A percentile compares a stretch with the other conserved stretches of the same genome.
Conservation (phyloP, 495 filamentous ascomycete genomes). For the Penicillium arizonense region DNA sequence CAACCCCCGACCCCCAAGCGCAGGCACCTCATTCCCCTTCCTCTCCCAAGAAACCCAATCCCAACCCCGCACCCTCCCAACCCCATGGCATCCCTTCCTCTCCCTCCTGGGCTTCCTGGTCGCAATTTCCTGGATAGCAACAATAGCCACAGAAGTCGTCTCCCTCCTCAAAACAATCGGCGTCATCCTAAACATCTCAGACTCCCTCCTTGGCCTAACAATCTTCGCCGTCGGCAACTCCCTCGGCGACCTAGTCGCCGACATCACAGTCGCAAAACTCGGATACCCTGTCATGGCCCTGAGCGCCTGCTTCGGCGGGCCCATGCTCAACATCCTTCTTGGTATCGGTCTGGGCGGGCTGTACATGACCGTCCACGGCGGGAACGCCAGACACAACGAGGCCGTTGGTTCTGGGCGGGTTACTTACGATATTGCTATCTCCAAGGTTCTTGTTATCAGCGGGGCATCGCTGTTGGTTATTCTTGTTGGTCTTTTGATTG, state of each 20-base stretch:
- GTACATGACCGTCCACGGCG: conserved; percentile 67
- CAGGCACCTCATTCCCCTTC: not conserved
- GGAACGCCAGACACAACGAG: conserved; percentile 16
- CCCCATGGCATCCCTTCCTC: conserved; percentile 66
- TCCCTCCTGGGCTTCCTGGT: conserved; percentile 92
- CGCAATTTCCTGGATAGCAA: conserved; percentile 91
- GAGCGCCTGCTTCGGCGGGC: conserved; percentile 90
- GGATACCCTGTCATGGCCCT: conserved; percentile 98
- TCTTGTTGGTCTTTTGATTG: conserved; percentile 71
- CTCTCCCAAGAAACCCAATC: not conserved
- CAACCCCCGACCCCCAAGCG: conserved; percentile 9
- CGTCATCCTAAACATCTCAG: conserved; percentile 87
- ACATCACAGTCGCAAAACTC: conserved; percentile 88
- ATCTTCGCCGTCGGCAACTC: conserved; percentile 97
- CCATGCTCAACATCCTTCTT: conserved; percentile 95
- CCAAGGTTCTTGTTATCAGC: conserved; percentile 77
- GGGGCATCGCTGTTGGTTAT: conserved; percentile 79
- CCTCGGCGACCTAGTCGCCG: conserved; percentile 89
- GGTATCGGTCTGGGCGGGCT: conserved; percentile 87
- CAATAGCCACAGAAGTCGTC: conserved; percentile 94
- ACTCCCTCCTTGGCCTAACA: conserved; percentile 93
- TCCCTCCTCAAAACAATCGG: conserved; percentile 92
- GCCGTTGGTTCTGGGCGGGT: conserved; percentile 7
- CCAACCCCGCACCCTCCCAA: conserved; percentile 48
- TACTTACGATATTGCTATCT: conserved; percentile 75